Evolutionary conservation across 1,284 basidiomycete species (phyloP).

Genomic region (Ceratobasidium sp.): DNA sequence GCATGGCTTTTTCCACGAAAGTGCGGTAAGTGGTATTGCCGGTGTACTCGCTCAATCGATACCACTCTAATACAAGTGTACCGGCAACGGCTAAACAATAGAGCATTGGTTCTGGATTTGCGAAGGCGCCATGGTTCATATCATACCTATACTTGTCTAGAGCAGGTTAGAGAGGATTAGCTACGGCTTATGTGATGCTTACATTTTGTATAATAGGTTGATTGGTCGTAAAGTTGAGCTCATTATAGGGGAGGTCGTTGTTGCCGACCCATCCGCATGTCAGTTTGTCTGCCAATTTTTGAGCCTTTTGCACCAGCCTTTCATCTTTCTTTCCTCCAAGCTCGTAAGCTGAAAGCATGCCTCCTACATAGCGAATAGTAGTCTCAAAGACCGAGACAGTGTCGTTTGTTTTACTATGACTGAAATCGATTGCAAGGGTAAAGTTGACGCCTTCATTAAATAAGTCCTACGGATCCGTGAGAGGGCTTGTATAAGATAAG

Average conservation of each 20-base stretch:
- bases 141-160: constrained; percentile 4
- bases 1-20: constrained; percentile 38
- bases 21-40: constrained; percentile 38
- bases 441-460: constrained; percentile 32
- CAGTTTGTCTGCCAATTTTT: constrained; percentile 40
- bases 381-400: constrained; percentile 32
- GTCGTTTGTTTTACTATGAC: constrained; percentile 13
- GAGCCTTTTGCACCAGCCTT: constrained; percentile 8
- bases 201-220: constrained; percentile 25
- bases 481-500: background rate
- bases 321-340: constrained; percentile 23
- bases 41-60: constrained; percentile 26
- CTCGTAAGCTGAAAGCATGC: constrained; percentile 33
- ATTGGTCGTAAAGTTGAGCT: constrained; percentile 43
- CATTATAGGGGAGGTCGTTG: constrained; percentile 43
- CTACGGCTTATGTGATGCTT: constrained; percentile 5
- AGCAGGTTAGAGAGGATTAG: too few species aligned
- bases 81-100: constrained; percentile 29
- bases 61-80: constrained; percentile 29
- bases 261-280: constrained; percentile 19
- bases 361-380: constrained; percentile 37
- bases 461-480: constrained; percentile 19
- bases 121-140: too few species aligned
- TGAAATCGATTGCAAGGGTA: constrained; percentile 36
- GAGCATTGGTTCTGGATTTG: too few species aligned